Evolutionary conservation across 495 filamentous ascomycete genomes (phyloP).

Genomic region (Parachaetomium inaequale): DNA sequence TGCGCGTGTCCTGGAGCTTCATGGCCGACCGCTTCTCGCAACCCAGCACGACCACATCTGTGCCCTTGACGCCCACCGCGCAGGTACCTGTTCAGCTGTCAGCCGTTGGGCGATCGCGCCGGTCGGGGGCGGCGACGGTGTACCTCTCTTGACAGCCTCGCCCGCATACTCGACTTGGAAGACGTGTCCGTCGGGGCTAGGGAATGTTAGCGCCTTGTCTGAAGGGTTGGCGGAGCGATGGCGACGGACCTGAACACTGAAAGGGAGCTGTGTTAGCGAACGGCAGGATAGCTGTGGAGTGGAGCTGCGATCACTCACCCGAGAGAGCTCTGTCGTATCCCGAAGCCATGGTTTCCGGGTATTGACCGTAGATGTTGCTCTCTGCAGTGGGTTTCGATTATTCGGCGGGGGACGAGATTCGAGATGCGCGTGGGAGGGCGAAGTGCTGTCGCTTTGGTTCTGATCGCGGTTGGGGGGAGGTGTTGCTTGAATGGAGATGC

Average conservation of each 20-base stretch:
- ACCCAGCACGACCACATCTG: conserved; percentile 88
- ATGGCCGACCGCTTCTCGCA: conserved; percentile 98
- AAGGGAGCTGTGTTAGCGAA: conserved; percentile 40
- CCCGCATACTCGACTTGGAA: conserved; percentile 99
- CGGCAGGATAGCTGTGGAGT: conserved; percentile 10
- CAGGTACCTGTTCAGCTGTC: conserved; percentile 69
- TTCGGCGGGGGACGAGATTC: background rate
- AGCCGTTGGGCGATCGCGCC: background rate
- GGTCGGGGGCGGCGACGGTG: conserved; percentile 1
- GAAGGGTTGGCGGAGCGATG: background rate
- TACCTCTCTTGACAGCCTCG: conserved; percentile 97
- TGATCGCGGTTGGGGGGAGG: conserved; percentile 13
- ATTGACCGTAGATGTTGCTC: background rate
- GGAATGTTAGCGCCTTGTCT: conserved; percentile 34
- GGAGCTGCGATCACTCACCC: conserved; percentile 54
- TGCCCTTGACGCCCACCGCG: conserved; percentile 95
- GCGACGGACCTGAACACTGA: conserved; percentile 65
- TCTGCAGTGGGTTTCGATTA: background rate
- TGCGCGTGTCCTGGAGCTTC: conserved; percentile 98
- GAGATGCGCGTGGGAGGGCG: background rate
- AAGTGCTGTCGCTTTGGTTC: background rate
- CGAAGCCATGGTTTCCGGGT: conserved; percentile 60
- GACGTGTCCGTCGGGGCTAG: conserved; percentile 95
- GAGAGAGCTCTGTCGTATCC: conserved; percentile 94
- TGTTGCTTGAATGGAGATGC: conserved; percentile 10